Evolutionary conservation across 2,329 filamentous ascomycete genomes (phyloP).

Genomic region (Diplodia corticola): DNA sequence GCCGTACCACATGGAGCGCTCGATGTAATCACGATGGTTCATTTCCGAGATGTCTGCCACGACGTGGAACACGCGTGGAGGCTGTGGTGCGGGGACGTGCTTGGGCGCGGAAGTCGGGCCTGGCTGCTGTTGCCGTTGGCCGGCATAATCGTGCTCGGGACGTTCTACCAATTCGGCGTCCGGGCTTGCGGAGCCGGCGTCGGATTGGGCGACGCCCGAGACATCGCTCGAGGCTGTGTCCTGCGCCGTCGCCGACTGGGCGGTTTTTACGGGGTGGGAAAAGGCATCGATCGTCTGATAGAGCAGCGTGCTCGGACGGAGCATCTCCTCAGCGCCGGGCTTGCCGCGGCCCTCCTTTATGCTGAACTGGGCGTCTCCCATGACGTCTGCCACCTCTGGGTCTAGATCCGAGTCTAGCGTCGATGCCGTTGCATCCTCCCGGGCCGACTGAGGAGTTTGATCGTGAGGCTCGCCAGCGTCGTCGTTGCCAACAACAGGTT

Average conservation of each 20-base stretch:
- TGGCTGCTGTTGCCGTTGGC: not conserved
- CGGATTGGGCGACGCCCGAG: conserved; percentile 18
- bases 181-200: conserved; percentile 22
- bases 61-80: conserved; percentile 44
- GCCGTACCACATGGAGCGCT: conserved; percentile 27
- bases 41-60: conserved; percentile 40
- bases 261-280: not conserved
- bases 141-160: not conserved
- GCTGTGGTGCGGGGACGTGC: conserved; percentile 24
- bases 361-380: conserved; percentile 24
- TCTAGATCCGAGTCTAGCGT: not conserved
- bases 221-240: conserved; percentile 2
- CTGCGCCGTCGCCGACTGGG: not conserved
- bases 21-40: conserved; percentile 45
- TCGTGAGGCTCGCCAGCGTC: conserved; percentile 19
- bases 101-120: conserved; percentile 20
- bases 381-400: conserved; percentile 22
- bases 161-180: not conserved
- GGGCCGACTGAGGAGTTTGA: not conserved
- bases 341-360: conserved; percentile 21
- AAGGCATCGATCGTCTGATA: conserved; percentile 9
- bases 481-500: conserved; percentile 28
- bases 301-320: conserved; percentile 32
- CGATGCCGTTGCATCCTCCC: not conserved
- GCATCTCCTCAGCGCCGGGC: conserved; percentile 35